Evolutionary conservation across 352 stramenopile genomes (phyloP).

Genomic region (Globisporangium mamillatum): DNA sequence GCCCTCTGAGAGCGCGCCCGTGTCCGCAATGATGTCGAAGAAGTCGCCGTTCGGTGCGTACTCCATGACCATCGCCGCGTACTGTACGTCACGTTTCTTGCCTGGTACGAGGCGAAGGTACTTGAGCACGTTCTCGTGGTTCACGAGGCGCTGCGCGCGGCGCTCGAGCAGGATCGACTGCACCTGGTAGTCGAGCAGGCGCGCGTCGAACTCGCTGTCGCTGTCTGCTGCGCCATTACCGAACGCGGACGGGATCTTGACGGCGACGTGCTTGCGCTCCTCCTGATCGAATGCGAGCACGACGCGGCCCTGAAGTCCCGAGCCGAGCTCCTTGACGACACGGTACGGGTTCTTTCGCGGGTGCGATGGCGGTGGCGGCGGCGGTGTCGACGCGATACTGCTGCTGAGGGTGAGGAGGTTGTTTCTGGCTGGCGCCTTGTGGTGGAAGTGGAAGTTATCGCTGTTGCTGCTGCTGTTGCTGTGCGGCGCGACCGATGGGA

Average conservation of each 20-base stretch:
- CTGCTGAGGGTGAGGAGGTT: not conserved
- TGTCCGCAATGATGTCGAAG: constrained; percentile 80
- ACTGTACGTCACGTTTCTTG: constrained; percentile 40
- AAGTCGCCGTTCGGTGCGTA: constrained; percentile 77
- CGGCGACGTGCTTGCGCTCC: constrained; percentile 45
- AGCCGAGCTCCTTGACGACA: constrained; percentile 57
- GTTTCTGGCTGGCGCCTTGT: not conserved
- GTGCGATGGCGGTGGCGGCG: constrained; percentile 1
- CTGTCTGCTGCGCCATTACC: constrained; percentile 15
- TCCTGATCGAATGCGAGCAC: constrained; percentile 53
- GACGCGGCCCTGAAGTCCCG: constrained; percentile 62
- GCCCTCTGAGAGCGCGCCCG: constrained; percentile 52
- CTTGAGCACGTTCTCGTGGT: constrained; percentile 58
- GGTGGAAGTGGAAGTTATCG: constrained; percentile 6
- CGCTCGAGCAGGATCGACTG: constrained; percentile 61
- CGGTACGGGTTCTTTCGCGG: constrained; percentile 32
- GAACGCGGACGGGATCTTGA: constrained; percentile 71
- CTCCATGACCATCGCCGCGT: constrained; percentile 75
- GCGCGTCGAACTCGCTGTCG: constrained; percentile 23
- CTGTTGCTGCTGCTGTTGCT: constrained; percentile 7
- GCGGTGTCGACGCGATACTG: not conserved
- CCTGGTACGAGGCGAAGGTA: constrained; percentile 40
- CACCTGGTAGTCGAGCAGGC: constrained; percentile 59
- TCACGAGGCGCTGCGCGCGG: constrained; percentile 48
- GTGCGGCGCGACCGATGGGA: not conserved